phyloP scores from a whole-genome alignment of 192 early-diverging fungal genomes.

The Radiomyces spectabilis region DNA sequence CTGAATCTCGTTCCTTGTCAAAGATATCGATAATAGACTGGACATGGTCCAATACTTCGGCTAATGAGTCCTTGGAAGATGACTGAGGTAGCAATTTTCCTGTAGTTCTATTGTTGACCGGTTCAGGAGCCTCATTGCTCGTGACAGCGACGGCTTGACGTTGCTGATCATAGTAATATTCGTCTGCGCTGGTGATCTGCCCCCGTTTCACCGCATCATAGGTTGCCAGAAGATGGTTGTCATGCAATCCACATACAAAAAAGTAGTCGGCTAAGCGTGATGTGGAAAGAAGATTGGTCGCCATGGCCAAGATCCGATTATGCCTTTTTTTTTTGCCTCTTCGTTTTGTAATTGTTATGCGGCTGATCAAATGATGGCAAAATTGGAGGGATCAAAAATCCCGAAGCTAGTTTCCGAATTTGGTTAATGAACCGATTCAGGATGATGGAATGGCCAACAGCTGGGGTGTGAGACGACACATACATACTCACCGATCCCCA shows the following conservation, averaged over 20 bases:
- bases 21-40: conserved; percentile 23
- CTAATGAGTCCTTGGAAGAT: not conserved
- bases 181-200: not conserved
- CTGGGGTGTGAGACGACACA: no score
- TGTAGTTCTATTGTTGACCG: not conserved
- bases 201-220: conserved; percentile 8
- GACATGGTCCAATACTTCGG: conserved; percentile 22
- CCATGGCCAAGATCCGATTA: no score
- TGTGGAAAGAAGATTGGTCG: not conserved
- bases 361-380: no score
- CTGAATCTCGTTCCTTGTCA: conserved; percentile 27
- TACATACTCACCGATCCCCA: no score
- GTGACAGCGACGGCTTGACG: conserved; percentile 4
- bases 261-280: conserved; percentile 26
- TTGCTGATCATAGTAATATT: conserved; percentile 6
- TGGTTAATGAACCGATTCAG: no score
- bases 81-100: not conserved
- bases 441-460: no score
- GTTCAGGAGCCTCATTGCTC: not conserved
- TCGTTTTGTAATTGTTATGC: no score
- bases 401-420: no score
- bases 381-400: no score
- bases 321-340: no score
- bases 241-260: conserved; percentile 24
- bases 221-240: conserved; percentile 9